Evolutionary conservation across 2,329 filamentous ascomycete genomes (phyloP), one percentile per base, ranked within the genome.

Genomic region (Pestalotiopsis sp.): DNA sequence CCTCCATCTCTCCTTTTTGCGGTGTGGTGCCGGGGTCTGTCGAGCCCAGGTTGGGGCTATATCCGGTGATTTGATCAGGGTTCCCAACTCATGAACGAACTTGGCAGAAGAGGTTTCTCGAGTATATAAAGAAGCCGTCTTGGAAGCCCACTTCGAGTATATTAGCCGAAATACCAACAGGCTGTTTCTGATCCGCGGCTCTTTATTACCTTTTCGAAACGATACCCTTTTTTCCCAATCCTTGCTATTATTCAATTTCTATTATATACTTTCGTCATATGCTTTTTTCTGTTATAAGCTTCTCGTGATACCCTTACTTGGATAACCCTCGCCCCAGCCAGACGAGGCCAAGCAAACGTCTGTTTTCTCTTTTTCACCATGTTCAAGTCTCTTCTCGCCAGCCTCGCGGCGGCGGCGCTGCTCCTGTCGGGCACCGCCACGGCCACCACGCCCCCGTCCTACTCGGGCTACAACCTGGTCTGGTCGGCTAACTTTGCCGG

Each of bases 401-500:
- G 14, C 31, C 27, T 66, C 17, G 58, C 14, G 17, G 39, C 58
- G 20, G 64, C 60, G 56, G 64, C 64, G 17, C 9, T 36, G 31
- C 31, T 66, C 13, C 52, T 60, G 9, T 36, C 64, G 31, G 38
- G 52, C 64, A 23, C 58, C 5, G 62, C 23, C 36, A 57, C 64
- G 14, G 67, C 63, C 3, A 69, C 68, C 38, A 41, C 64, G 17
- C 52, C 69, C 7, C 68, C 68, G 4, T 38, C 56, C 3, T 67
- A 69, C 64, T 39, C 56, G 4, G 68, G 68, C 25, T 69, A 63
- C 45, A 67, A 20, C 38, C 20, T 20, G 17, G 13, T 59, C 14
- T 69, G 68, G 68, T 57, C 17, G 17, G 57, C 60, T 11, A 11
- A 20, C 7, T 69, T 69, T 25, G 59, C 38, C 27, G 68, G 68